phyloP scores from a whole-genome alignment of 2,329 filamentous ascomycete genomes.

The Sphaerulina vaccinii region DNA sequence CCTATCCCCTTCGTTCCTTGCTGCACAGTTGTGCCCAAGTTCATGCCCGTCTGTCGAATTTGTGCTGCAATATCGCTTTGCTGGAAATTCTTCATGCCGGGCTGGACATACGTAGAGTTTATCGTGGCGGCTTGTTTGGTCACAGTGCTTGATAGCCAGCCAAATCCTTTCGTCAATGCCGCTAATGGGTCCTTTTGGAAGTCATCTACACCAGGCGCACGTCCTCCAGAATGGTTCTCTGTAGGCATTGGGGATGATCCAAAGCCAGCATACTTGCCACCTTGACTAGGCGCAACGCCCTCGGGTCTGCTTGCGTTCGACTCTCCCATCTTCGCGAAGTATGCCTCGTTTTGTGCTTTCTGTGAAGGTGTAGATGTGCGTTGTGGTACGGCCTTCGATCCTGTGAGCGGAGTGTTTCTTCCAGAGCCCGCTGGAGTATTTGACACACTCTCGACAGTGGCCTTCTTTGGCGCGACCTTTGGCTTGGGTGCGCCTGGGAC shows the following conservation, averaged over 20 bases:
- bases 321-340: constrained; percentile 80
- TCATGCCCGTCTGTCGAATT: constrained; percentile 57
- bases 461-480: constrained; percentile 25
- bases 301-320: constrained; percentile 77
- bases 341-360: constrained; percentile 74
- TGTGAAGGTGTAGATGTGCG: constrained; percentile 35
- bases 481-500: constrained; percentile 52
- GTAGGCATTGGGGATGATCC: constrained; percentile 69
- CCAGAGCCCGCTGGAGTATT: constrained; percentile 27
- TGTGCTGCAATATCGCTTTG: constrained; percentile 60
- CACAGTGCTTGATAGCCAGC: constrained; percentile 87
- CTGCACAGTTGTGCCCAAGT: constrained; percentile 58
- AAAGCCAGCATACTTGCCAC: constrained; percentile 89
- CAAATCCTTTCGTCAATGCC: constrained; percentile 86
- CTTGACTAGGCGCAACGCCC: constrained; percentile 77
- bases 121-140: constrained; percentile 87
- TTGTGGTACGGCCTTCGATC: constrained; percentile 24
- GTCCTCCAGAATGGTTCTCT: constrained; percentile 32
- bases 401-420: constrained; percentile 29
- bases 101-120: constrained; percentile 88
- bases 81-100: constrained; percentile 74
- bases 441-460: constrained; percentile 27
- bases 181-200: constrained; percentile 88
- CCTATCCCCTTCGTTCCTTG: constrained; percentile 70
- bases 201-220: constrained; percentile 73